Conservation (phyloP, 1,139 yeast species). For the Hansenula lynferdii region DNA sequence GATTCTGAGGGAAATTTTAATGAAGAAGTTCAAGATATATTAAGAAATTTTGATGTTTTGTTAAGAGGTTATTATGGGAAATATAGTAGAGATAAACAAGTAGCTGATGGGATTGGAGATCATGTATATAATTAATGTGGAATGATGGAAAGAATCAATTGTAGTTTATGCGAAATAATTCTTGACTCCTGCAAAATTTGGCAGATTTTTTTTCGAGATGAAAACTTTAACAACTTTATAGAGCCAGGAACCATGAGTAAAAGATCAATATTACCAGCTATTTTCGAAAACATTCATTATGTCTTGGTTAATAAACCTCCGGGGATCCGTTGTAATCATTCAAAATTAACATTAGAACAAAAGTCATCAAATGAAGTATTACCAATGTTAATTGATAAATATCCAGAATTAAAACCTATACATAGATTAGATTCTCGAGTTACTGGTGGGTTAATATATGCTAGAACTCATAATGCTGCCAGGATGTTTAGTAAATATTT, state of each 20-base stretch:
- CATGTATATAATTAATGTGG: too few species aligned
- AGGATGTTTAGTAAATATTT: conserved; percentile 27
- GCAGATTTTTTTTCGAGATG: too few species aligned
- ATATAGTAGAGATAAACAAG: too few species aligned
- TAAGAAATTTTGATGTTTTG: too few species aligned
- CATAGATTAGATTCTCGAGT: conserved; percentile 33
- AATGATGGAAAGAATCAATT: too few species aligned
- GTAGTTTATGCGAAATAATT: too few species aligned
- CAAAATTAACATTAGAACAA: neutral
- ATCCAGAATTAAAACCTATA: conserved; percentile 22
- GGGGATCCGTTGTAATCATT: conserved; percentile 4
- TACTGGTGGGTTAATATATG: conserved; percentile 33
- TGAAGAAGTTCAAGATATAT: conserved; percentile 12
- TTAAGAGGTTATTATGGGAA: too few species aligned
- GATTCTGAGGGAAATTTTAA: conserved; percentile 4
- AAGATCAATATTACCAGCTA: neutral
- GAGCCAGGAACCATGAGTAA: too few species aligned
- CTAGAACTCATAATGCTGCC: conserved; percentile 27
- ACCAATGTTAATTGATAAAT: conserved; percentile 6
- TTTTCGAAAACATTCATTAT: conserved; percentile 1
- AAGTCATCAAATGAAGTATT: conserved; percentile 7
- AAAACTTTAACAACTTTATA: too few species aligned
- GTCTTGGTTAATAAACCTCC: conserved; percentile 16
- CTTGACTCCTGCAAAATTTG: too few species aligned
- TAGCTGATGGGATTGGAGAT: too few species aligned